These are phyloP conservation scores for Mytilinidion resinicola DNA, from an alignment of 495 filamentous ascomycete species.

Conservation along the genomic window DNA sequence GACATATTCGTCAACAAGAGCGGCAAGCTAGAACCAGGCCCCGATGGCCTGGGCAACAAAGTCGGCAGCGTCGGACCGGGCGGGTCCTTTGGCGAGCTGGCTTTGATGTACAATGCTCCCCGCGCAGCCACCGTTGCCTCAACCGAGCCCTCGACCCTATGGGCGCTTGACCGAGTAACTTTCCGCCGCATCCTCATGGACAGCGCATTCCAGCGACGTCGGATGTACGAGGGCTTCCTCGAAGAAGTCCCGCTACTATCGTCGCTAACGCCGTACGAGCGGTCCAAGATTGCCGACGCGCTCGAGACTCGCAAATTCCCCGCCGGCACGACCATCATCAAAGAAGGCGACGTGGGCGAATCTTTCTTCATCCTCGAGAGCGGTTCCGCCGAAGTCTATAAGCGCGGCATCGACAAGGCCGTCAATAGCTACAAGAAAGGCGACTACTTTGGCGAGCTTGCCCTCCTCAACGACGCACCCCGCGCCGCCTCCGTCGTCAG, in stretches of 20 bases:
- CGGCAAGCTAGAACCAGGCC: slow-evolving; percentile 66
- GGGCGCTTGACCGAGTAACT: slow-evolving; percentile 91
- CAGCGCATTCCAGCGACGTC: slow-evolving; percentile 87
- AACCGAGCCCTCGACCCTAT: slow-evolving; percentile 73
- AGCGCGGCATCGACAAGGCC: slow-evolving; percentile 52
- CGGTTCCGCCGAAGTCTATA: slow-evolving; percentile 83
- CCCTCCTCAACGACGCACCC: slow-evolving; percentile 85
- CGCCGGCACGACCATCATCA: slow-evolving; percentile 74
- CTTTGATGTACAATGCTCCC: slow-evolving; percentile 97
- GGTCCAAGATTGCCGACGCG: slow-evolving; percentile 94
- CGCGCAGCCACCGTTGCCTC: slow-evolving; percentile 94
- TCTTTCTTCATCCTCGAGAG: slow-evolving; percentile 88
- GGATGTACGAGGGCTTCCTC: slow-evolving; percentile 97
- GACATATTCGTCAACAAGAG: slow-evolving; percentile 81
- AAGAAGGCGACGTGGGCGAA: slow-evolving; percentile 84
- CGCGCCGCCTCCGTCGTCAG: slow-evolving; percentile 86
- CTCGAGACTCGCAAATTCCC: slow-evolving; percentile 84
- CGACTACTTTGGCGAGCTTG: slow-evolving; percentile 95
- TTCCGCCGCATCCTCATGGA: slow-evolving; percentile 99
- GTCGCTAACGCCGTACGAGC: slow-evolving; percentile 80
- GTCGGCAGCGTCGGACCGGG: slow-evolving; percentile 80
- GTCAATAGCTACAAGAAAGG: slow-evolving; percentile 81
- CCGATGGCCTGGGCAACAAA: slow-evolving; percentile 75
- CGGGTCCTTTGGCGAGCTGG: slow-evolving; percentile 94
- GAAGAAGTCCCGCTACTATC: slow-evolving; percentile 89